A percentile compares a stretch with the other conserved stretches of the same genome.
phyloP scores from a whole-genome alignment of 1,139 yeast species.

The Eremothecium coryli region DNA sequence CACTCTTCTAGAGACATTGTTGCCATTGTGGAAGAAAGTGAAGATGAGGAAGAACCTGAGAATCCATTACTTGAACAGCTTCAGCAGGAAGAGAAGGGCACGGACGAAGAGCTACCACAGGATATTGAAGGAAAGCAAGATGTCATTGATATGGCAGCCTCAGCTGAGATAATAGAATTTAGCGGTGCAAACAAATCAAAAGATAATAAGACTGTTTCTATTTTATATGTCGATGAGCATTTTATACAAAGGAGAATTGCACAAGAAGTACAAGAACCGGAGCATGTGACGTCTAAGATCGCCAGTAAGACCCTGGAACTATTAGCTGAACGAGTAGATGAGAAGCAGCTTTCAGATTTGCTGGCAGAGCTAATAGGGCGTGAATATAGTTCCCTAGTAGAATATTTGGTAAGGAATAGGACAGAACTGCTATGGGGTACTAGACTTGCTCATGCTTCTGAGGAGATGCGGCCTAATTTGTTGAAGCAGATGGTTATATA shows the following conservation, averaged over 20 bases:
- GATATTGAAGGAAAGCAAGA: background rate
- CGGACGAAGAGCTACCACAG: slow-evolving; percentile 1
- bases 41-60: slow-evolving; percentile 32
- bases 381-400: slow-evolving; percentile 43
- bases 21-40: slow-evolving; percentile 23
- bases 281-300: slow-evolving; percentile 33
- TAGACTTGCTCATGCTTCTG: slow-evolving; percentile 35
- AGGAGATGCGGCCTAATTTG: slow-evolving; percentile 31
- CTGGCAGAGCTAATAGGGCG: slow-evolving; percentile 40
- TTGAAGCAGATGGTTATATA: slow-evolving; percentile 28
- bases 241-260: slow-evolving; percentile 43
- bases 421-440: slow-evolving; percentile 48
- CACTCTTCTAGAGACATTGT: slow-evolving; percentile 22
- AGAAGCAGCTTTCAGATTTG: slow-evolving; percentile 15
- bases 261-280: slow-evolving; percentile 29
- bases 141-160: background rate
- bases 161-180: slow-evolving; percentile 1
- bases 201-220: slow-evolving; percentile 16
- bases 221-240: slow-evolving; percentile 39
- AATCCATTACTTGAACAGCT: slow-evolving; percentile 16
- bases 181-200: slow-evolving; percentile 6
- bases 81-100: slow-evolving; percentile 26
- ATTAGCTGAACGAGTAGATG: slow-evolving; percentile 5
- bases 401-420: slow-evolving; percentile 44
- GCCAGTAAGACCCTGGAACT: slow-evolving; percentile 23